phyloP scores from a whole-genome alignment of 257 asterid genomes.

The Capsicum pubescens region DNA sequence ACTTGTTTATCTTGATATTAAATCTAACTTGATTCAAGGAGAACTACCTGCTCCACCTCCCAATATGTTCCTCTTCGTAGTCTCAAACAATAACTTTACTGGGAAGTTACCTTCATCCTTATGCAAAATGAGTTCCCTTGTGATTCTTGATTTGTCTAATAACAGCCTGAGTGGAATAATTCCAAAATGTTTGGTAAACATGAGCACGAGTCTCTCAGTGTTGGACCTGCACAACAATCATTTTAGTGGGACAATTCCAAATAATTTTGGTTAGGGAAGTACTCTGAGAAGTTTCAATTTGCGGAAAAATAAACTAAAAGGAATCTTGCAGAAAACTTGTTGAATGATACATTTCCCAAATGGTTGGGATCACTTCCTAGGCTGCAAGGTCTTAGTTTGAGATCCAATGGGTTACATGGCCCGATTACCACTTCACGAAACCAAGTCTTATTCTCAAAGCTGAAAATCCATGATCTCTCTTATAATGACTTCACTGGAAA shows the following conservation, averaged over 20 bases:
- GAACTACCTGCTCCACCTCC: conserved; percentile 23
- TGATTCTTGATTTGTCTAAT: conserved; percentile 22
- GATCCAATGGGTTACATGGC: conserved; percentile 40
- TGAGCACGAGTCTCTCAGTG: conserved; percentile 31
- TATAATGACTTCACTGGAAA: conserved; percentile 37
- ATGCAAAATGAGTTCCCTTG: conserved; percentile 21
- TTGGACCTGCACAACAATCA: conserved; percentile 17
- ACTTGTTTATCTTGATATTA: conserved; percentile 12
- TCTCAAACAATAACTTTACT: conserved; percentile 32
- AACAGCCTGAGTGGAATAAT: conserved; percentile 11
- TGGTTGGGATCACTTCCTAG: conserved; percentile 38
- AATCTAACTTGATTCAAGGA: conserved; percentile 27
- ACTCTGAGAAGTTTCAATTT: conserved; percentile 33
- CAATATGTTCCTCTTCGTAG: not conserved
- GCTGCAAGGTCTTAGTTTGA: conserved; percentile 41
- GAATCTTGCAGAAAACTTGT: conserved; percentile 36
- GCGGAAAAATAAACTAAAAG: conserved; percentile 37
- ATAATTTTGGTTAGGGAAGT: conserved; percentile 32
- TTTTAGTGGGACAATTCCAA: conserved; percentile 30
- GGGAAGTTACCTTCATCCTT: conserved; percentile 25
- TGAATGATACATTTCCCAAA: conserved; percentile 42
- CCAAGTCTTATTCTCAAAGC: conserved; percentile 18
- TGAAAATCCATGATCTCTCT: conserved; percentile 41
- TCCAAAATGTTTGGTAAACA: conserved; percentile 20
- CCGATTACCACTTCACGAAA: not conserved